Percentiles rank a stretch among this genome's conserved stretches.
These are phyloP conservation scores for Apostasia shenzhenica DNA, from an alignment of 106 monocot genomes.

Conservation along the genomic window DNA sequence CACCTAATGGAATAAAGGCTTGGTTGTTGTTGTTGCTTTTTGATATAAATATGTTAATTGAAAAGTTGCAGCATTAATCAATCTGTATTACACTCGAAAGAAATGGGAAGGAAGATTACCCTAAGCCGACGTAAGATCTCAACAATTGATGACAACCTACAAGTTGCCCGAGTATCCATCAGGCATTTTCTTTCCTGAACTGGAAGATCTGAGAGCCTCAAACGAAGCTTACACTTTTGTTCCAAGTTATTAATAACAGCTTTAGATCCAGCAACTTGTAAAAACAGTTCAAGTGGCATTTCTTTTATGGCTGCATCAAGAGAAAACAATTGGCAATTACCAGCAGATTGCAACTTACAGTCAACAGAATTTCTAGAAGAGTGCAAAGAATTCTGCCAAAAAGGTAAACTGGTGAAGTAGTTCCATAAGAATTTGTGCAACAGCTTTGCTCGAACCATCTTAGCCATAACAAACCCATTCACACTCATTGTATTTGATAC, in stretches of 20 bases:
- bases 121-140: conserved; percentile 59
- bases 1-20: too few species aligned
- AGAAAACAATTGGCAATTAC: conserved; percentile 33
- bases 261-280: conserved; percentile 73
- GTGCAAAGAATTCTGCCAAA: conserved; percentile 27
- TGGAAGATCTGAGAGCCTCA: conserved; percentile 67
- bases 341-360: conserved; percentile 19
- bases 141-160: conserved; percentile 51
- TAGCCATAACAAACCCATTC: conserved; percentile 76
- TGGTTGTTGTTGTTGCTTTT: too few species aligned
- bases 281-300: conserved; percentile 86
- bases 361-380: conserved; percentile 11
- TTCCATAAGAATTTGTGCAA: conserved; percentile 78
- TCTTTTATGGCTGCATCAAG: conserved; percentile 45
- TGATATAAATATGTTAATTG: too few species aligned
- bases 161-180: conserved; percentile 53
- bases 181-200: conserved; percentile 36
- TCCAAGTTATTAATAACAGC: conserved; percentile 50
- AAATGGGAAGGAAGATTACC: conserved; percentile 29
- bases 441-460: conserved; percentile 82
- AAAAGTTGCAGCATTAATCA: neutral
- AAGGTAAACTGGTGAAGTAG: conserved; percentile 36
- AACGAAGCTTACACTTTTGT: conserved; percentile 44
- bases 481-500: conserved; percentile 36
- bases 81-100: neutral